Evolutionary conservation across 352 stramenopile genomes (phyloP), one percentile per base, ranked within the genome.

Genomic region (Globisporangium spinosum): DNA sequence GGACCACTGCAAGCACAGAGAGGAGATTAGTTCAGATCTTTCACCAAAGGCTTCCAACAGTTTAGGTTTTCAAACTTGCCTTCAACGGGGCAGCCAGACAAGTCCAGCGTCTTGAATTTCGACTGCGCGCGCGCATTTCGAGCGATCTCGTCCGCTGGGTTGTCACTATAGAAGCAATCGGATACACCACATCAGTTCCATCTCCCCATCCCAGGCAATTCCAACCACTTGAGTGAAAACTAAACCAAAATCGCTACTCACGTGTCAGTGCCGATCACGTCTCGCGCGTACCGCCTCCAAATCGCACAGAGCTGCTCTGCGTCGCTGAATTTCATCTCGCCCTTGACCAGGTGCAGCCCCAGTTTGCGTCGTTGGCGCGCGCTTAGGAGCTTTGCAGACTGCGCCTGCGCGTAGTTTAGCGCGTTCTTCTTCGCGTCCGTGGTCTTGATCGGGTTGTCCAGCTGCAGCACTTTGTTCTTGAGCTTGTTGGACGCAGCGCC

Each of bases 381-480:
- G 68, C 83, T 87, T 61, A 92, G 65, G 15, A 90, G 65, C 58
- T 87, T 88, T 0, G 74, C 73, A 1, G 77, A 82, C 64, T 93
- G 83, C 15, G 74, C 77, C 40, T 73, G 75, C 2, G 74, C 74
- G 32, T 69, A 67, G 15, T 69, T 69, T n/a, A 76, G 73, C 32
- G 73, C 66, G 4, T 55, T 59, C 35, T 75, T 82, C 10, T 70
- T 56, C 7, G 70, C 65, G 40, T 79, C 71, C 23, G 75, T 77
- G 7, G 65, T 72, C 40, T 84, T 88, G 23, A 90, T 70, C 1
- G 85, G 85, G 32, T 93, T 93, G 58, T 93, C 85, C 60, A 93
- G 72, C 55, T 89, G 85, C 65, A 93, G 62, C 53, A 92, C 79
- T 70, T 93, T 93, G 74, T 89, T 90, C 72, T 89, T 88, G 58